Base-by-base conservation (phyloP, 2,329 filamentous ascomycete species). In the Penicillium sp. region DNA sequence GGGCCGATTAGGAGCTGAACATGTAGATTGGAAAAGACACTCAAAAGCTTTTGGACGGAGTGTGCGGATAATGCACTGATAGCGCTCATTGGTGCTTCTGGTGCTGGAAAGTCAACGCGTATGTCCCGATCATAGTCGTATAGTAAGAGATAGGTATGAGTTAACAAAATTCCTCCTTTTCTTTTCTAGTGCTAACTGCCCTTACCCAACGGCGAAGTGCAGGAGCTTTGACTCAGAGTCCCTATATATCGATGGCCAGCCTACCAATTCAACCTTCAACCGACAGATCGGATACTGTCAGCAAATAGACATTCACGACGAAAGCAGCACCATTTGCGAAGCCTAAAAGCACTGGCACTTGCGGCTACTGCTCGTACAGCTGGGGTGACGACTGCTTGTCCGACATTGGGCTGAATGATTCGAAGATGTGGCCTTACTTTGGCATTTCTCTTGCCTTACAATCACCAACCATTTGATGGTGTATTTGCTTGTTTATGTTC, bases 351-450 rank as follows among this genome's bases (percentile, higher is more conserved):
- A 89, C 87, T 0, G 83, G 78, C 22, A 75, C 81, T 10, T 96
- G 92, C 77, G 81, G 88, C 69, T 96, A 96, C 77, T 96, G 92
- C 72, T 88, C 91, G 1, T 96, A 87, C 77, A 87, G 65, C 16
- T 60, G 53, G 33, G 73, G 73, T 18, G 72, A 74, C 52, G 71
- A 75, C 70, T 75, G 74, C 53, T 62, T 75, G 3, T 60, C 70
- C 6, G 59, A 60, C 19, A 62, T 75, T 36, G 71, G 69, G 5
- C 61, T 75, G 2, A 63, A 70, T n/a, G 60, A 66, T 22, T 72
- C 71, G 2, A 73, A 73, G 37, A 69, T 71, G 7, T 75, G 71
- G 73, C 71, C 69, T 0, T 75, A 73, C 49, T 69, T 75, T 47
- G 71, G 70, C 14, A 75, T 75, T 47, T 75, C 75, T 57, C 53